Base-by-base conservation (phyloP, 805 yeast genomes). In the Wickerhamomyces alni region DNA sequence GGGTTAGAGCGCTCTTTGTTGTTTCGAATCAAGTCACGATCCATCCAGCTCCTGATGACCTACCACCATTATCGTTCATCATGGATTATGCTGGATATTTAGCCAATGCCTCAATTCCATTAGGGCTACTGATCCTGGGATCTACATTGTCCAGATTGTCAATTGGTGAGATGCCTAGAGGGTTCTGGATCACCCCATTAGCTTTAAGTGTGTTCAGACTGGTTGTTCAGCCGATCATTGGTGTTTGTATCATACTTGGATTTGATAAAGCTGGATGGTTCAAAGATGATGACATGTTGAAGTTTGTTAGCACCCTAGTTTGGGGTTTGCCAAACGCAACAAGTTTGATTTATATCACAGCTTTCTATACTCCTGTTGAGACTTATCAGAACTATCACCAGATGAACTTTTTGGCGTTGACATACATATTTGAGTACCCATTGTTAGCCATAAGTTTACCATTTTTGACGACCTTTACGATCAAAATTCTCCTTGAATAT, bases 321-420 rank as follows among this genome's bases (percentile, higher is more conserved):
- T 84, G 84, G 63, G 88, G 88, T 0, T 65, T 88, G 24, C 98
- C 99, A 0, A 82, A 87, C 36, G 95, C 96, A 37, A 93, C 98
- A 0, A 75, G 93, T 0, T 72, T 88, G 51, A 81, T 91, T 33
- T 93, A 89, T 58, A 68, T 91, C 41, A 88, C 97, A 2, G 93
- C 96, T 4, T 80, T 87, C 54, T 86, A 82, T 59, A 80, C 89
- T 1, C 94, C 93, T 5, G 32, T 52, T 30, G 55, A 47, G 19
- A 45, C 43, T 38, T 26, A 30, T 16, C 48, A 42, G 35, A 40
- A 41, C 24, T 43, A 35, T 18, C 38, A 41, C 15, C 53, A 50
- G 29, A 50, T 53, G 56, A 46, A 53, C 18, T 48, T 47, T 27
- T 36, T 55, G 22, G 55, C 59, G 4, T 24, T 51, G 36, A 42